phyloP scores from a whole-genome alignment of 345 rosid genomes.

The Microcos paniculata region DNA sequence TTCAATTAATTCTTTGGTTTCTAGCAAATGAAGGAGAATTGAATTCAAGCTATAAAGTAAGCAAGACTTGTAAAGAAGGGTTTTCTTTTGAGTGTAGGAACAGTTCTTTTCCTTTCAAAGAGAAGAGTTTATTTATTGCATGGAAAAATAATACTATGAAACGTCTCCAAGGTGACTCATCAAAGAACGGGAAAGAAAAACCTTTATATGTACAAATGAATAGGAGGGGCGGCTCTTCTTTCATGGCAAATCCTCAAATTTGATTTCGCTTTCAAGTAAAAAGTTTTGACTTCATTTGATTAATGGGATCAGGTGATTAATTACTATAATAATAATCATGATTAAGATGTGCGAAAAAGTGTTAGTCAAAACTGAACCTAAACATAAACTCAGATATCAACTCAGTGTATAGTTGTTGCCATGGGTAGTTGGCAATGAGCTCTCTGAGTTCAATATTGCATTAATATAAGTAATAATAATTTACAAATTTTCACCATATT shows the following conservation, averaged over 20 bases:
- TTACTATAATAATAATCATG: background rate
- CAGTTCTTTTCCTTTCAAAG: conserved; percentile 8
- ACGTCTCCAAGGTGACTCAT: conserved; percentile 23
- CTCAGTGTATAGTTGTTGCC: background rate
- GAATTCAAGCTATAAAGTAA: background rate
- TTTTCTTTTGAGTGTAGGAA: conserved; percentile 19
- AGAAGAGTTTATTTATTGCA: conserved; percentile 26
- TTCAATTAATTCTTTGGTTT: background rate
- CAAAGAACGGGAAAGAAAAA: background rate
- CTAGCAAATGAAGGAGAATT: background rate
- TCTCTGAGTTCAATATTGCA: background rate
- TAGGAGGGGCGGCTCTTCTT: conserved; percentile 24
- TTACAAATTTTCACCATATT: no score
- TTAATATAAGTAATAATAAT: background rate
- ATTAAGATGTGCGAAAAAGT: background rate
- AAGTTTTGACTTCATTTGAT: conserved; percentile 25
- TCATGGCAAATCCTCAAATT: conserved; percentile 26
- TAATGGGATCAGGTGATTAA: conserved; percentile 4
- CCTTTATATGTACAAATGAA: background rate
- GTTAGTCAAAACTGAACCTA: background rate
- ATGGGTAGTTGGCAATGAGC: background rate
- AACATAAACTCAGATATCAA: background rate
- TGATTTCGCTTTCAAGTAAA: conserved; percentile 36
- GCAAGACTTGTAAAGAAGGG: background rate
- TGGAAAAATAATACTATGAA: conserved; percentile 18